Percentiles rank a stretch among this genome's conserved stretches.
These are phyloP conservation scores for Psilocybe azurescens DNA, from an alignment of 768 basidiomycete genomes.

Conservation along the genomic window DNA sequence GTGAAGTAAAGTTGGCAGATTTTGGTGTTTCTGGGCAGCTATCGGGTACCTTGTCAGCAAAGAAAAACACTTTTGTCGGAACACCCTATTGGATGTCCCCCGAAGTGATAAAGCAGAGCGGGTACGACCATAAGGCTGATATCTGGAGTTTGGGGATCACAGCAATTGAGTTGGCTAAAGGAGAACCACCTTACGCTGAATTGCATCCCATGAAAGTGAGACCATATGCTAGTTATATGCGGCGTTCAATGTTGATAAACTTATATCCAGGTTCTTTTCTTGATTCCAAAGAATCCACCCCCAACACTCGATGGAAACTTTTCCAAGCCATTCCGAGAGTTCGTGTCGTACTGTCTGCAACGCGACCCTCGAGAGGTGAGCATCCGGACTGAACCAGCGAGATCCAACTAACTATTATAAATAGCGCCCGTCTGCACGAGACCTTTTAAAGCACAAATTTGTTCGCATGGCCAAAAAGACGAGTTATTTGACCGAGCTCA, in stretches of 20 bases:
- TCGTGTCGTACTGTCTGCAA: slow-evolving; percentile 91
- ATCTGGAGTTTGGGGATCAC: slow-evolving; percentile 99
- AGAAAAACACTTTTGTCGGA: slow-evolving; percentile 98
- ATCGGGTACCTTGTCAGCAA: slow-evolving; percentile 88
- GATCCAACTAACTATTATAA: neutral
- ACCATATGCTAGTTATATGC: slow-evolving; percentile 6
- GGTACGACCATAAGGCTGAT: slow-evolving; percentile 98
- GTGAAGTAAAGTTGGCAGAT: slow-evolving; percentile 97
- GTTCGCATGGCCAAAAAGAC: slow-evolving; percentile 95
- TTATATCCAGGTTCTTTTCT: slow-evolving; percentile 80
- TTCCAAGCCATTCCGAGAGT: slow-evolving; percentile 92
- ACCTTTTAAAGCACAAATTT: slow-evolving; percentile 96
- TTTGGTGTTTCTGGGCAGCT: slow-evolving; percentile 99
- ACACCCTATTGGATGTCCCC: slow-evolving; percentile 99
- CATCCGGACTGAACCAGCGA: slow-evolving; percentile 40
- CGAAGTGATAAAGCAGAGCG: slow-evolving; percentile 99
- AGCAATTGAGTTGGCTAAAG: slow-evolving; percentile 95
- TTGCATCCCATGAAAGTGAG: slow-evolving; percentile 98
- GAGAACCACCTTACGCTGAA: slow-evolving; percentile 98
- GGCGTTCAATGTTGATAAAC: neutral
- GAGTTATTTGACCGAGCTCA: slow-evolving; percentile 92
- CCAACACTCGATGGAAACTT: slow-evolving; percentile 90
- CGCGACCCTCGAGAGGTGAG: slow-evolving; percentile 85
- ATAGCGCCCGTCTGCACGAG: slow-evolving; percentile 92
- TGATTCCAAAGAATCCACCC: slow-evolving; percentile 97